Conservation (phyloP, 441 rosid species). For the Cnidoscolus chayamansa region DNA sequence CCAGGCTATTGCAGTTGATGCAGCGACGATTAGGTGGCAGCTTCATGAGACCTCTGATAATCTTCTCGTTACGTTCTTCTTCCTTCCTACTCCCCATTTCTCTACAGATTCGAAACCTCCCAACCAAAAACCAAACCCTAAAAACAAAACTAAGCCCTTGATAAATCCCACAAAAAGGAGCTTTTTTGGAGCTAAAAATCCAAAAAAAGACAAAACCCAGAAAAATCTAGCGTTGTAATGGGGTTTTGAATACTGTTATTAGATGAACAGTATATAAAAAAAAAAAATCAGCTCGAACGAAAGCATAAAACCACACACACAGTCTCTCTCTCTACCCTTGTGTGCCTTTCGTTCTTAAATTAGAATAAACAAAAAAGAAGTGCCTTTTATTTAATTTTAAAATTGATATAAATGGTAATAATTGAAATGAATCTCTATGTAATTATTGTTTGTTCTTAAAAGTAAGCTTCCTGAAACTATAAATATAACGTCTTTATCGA, state of each 20-base stretch:
- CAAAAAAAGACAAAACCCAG: background rate
- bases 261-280: background rate
- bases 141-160: background rate
- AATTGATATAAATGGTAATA: background rate
- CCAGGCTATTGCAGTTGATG: conserved; percentile 94
- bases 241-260: conserved; percentile 12
- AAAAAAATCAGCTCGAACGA: conserved; percentile 12
- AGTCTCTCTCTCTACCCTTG: background rate
- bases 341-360: background rate
- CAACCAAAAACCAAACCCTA: conserved; percentile 2
- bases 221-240: conserved; percentile 7
- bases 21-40: conserved; percentile 97
- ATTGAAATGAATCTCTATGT: background rate
- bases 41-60: conserved; percentile 96
- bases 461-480: background rate
- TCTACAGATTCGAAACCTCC: conserved; percentile 7
- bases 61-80: conserved; percentile 94
- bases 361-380: background rate
- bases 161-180: background rate
- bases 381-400: background rate
- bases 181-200: background rate
- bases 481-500: background rate
- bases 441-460: background rate
- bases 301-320: background rate
- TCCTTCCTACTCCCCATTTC: conserved; percentile 82